Base-by-base conservation (phyloP, 192 early-diverging fungal species). In the Phycomyces nitens region DNA sequence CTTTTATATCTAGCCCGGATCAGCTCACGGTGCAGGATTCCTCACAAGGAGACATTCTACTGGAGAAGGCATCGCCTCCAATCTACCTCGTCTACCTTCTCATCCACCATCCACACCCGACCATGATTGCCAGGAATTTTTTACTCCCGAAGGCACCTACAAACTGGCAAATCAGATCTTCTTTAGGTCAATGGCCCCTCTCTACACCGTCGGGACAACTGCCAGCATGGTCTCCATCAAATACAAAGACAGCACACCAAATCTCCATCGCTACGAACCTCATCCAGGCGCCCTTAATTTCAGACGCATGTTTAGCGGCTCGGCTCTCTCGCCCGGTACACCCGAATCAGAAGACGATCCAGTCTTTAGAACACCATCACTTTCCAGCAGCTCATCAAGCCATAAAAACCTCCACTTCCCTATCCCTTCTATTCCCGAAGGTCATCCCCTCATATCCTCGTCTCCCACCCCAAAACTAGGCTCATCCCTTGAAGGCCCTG, bases 161-260 rank as follows among this genome's bases (percentile, higher is more conserved):
- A 69, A 56, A 15, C 64, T 83, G 1, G 56, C 52, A 5, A 76
- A 83, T 50, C 70, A 78, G 11, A 85, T 85, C 29, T 69, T 72
- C 42, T 56, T 82, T 22, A 74, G 77, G 39, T 71, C 75, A 39
- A 65, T 78, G 23, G 43, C 58, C n/a, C 77, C 84, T 11, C 65
- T 75, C 34, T 76, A 77, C 16, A 69, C 69, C 12, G 77, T 76
- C 40, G 78, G 79, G 21, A 83, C 84, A n/a, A 65, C 69, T 23
- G 74, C 77, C 24, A 79, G 79, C 6, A 42, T 80, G 15, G 75
- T 85, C 40, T 78, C 77, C 10, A 79, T 85, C 44, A 85, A 85
- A 58, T 83, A 83, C 62, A 85, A 82, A 55, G 81, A 85, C 57
- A 75, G 73, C 29, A 60, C 57, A 23, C 60, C 65, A 10, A 64